Evolutionary conservation across 1,284 basidiomycete genomes (phyloP).

Genomic region (Pyrrhoderma lamaoense): DNA sequence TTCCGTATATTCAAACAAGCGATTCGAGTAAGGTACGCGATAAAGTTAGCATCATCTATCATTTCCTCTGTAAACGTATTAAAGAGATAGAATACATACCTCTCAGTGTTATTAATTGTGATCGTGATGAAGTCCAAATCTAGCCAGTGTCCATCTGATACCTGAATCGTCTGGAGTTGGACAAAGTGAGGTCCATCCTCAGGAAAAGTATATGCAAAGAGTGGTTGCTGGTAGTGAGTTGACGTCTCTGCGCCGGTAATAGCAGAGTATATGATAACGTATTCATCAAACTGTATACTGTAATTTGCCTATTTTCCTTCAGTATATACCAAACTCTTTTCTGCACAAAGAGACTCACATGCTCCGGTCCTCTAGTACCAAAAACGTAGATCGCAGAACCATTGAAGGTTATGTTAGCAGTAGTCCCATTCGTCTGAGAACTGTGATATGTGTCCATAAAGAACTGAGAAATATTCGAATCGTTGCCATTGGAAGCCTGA

Average conservation of each 20-base stretch:
- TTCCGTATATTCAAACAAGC: background rate
- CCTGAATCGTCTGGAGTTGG: constrained; percentile 20
- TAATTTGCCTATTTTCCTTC: constrained; percentile 21
- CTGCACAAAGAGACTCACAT: constrained; percentile 22
- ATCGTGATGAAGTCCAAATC: constrained; percentile 27
- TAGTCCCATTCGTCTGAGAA: constrained; percentile 23
- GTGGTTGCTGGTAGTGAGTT: constrained; percentile 23
- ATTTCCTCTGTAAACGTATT: background rate
- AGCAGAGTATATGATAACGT: constrained; percentile 21
- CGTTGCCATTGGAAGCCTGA: constrained; percentile 19
- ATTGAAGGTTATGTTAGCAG: constrained; percentile 22
- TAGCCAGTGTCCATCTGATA: constrained; percentile 22
- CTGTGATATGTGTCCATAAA: constrained; percentile 27
- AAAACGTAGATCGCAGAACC: constrained; percentile 25
- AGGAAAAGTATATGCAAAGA: constrained; percentile 23
- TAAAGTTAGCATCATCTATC: background rate
- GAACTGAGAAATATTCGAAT: constrained; percentile 22
- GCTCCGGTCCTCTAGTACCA: constrained; percentile 26
- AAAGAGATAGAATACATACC: constrained; percentile 3
- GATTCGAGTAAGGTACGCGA: no score
- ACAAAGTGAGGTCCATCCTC: constrained; percentile 20
- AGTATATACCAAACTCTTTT: background rate
- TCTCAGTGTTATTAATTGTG: constrained; percentile 16
- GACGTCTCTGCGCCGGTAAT: constrained; percentile 6
- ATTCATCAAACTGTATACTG: constrained; percentile 24